These are phyloP conservation scores for Syncephalastrum racemosum DNA, from an alignment of 371 early-diverging fungal genomes.

Conservation along the genomic window DNA sequence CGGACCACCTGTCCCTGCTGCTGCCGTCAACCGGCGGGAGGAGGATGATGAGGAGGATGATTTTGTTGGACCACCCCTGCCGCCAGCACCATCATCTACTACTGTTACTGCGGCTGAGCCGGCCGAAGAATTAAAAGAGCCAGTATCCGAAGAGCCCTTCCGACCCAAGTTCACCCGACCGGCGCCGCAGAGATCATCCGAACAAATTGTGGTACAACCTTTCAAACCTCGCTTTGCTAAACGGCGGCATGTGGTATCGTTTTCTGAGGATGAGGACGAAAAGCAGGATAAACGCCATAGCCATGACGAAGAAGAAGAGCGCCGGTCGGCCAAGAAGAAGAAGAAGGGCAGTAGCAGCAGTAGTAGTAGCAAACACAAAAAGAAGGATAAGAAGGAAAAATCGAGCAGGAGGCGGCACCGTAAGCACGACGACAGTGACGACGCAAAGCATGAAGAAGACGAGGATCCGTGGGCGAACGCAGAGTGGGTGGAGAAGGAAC, in stretches of 20 bases:
- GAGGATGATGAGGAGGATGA: slow-evolving; percentile 17
- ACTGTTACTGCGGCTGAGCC: neutral
- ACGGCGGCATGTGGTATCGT: slow-evolving; percentile 25
- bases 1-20: neutral
- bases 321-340: slow-evolving; percentile 20
- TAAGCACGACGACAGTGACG: slow-evolving; percentile 2
- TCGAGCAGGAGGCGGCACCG: slow-evolving; percentile 14
- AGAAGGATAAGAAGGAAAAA: slow-evolving; percentile 16
- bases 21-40: too few relatives aligned
- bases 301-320: slow-evolving; percentile 19
- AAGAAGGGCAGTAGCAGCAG: slow-evolving; percentile 19
- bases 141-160: slow-evolving; percentile 19
- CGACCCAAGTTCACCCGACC: slow-evolving; percentile 46
- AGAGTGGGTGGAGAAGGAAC: slow-evolving; percentile 24
- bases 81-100: slow-evolving; percentile 24
- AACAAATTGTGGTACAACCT: slow-evolving; percentile 41
- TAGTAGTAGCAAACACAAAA: slow-evolving; percentile 11
- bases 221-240: slow-evolving; percentile 31
- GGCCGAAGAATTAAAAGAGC: too few relatives aligned
- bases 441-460: slow-evolving; percentile 10
- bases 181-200: slow-evolving; percentile 25
- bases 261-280: slow-evolving; percentile 34
- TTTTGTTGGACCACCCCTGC: slow-evolving; percentile 39
- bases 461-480: slow-evolving; percentile 5
- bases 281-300: slow-evolving; percentile 17